A percentile compares a stretch with the other conserved stretches of the same genome.
phyloP scores from a whole-genome alignment of 2,329 filamentous ascomycete genomes.

The Pestalotiopsis sp. region DNA sequence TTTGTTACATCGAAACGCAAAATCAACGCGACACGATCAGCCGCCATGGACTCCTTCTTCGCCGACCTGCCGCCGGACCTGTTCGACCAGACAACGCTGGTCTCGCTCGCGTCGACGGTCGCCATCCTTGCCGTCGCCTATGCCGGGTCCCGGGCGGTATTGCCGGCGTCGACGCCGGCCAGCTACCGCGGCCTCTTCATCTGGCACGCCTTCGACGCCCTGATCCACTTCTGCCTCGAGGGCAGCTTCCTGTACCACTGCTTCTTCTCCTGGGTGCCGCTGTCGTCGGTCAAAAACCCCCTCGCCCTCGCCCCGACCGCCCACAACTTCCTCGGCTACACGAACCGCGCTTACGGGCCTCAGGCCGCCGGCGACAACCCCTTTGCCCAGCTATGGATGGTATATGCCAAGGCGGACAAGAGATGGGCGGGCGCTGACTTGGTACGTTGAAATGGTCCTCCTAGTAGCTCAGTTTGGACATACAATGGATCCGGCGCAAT shows the following conservation, averaged over 20 bases:
- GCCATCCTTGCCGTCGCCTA: conserved; percentile 56
- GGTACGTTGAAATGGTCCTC: conserved; percentile 30
- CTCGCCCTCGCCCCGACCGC: conserved; percentile 49
- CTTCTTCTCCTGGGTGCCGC: conserved; percentile 68
- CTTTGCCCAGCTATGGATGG: conserved; percentile 68
- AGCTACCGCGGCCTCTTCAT: conserved; percentile 80
- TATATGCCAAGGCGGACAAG: conserved; percentile 66
- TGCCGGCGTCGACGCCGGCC: conserved; percentile 51
- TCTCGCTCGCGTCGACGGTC: conserved; percentile 59
- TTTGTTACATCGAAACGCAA: not conserved
- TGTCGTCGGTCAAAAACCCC: conserved; percentile 36
- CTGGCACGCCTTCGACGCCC: conserved; percentile 92
- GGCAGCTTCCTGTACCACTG: conserved; percentile 92
- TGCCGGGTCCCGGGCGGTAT: conserved; percentile 45
- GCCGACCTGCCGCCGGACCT: conserved; percentile 53
- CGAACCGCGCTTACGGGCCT: conserved; percentile 55
- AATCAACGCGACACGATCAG: not conserved
- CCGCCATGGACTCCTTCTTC: conserved; percentile 25
- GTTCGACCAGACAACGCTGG: conserved; percentile 62
- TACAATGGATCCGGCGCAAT: too few relatives aligned
- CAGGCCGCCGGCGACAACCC: conserved; percentile 58
- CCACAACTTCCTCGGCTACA: conserved; percentile 53
- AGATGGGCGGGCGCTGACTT: conserved; percentile 67
- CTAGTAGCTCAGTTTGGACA: not conserved
- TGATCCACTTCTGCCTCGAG: conserved; percentile 91